Percentiles rank a stretch among this genome's conserved stretches.
Evolutionary conservation across 495 filamentous ascomycete genomes (phyloP).

Genomic region (Tetracladium setigerum): DNA sequence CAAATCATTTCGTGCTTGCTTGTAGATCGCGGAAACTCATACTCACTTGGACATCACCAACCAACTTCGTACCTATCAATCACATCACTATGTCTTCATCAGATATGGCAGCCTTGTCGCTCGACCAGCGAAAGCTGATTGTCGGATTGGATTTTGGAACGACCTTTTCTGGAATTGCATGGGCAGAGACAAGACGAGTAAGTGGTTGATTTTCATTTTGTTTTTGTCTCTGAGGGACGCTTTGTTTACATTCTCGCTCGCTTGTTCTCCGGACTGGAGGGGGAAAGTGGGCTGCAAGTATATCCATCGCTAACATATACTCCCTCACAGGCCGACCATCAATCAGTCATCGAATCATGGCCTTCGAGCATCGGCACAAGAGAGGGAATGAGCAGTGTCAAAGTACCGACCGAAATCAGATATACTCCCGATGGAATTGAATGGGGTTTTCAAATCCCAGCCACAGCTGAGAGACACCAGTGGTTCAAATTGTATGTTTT

Average conservation of each 20-base stretch:
- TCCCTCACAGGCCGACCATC: conserved; percentile 23
- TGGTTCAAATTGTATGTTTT: conserved; percentile 47
- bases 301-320: background rate
- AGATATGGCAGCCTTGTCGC: too few relatives aligned
- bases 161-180: conserved; percentile 42
- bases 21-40: too few relatives aligned
- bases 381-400: conserved; percentile 25
- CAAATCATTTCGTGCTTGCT: too few relatives aligned
- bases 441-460: conserved; percentile 46
- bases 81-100: too few relatives aligned
- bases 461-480: conserved; percentile 32
- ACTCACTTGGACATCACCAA: too few relatives aligned
- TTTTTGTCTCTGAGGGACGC: too few relatives aligned
- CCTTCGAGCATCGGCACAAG: conserved; percentile 20
- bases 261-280: background rate
- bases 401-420: conserved; percentile 40
- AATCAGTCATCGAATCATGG: conserved; percentile 32
- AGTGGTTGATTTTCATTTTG: conserved; percentile 3
- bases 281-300: background rate
- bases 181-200: conserved; percentile 31
- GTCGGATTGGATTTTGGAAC: conserved; percentile 40
- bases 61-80: too few relatives aligned
- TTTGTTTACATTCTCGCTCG: too few relatives aligned
- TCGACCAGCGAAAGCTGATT: conserved; percentile 28
- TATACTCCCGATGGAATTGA: conserved; percentile 25